A percentile compares a stretch with the other conserved stretches of the same genome.
Evolutionary conservation across 2,329 filamentous ascomycete genomes (phyloP).

Genomic region (Cercospora sp.): DNA sequence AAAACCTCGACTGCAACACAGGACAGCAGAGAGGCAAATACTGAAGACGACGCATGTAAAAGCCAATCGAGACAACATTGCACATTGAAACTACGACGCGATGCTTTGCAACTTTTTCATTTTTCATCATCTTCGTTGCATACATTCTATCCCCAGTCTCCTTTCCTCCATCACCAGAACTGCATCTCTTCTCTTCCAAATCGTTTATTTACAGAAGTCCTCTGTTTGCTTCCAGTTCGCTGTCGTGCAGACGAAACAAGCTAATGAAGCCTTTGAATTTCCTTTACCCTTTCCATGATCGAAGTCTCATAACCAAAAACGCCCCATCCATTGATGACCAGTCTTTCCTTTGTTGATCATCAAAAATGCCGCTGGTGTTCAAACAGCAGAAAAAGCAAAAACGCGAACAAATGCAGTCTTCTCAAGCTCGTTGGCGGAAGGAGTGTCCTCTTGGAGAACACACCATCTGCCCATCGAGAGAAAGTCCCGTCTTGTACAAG

Average conservation of each 20-base stretch:
- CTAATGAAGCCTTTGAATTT: too few species aligned
- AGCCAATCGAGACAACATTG: background rate
- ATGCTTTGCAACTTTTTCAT: background rate
- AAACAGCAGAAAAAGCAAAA: background rate
- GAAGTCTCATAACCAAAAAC: background rate
- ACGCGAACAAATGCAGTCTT: background rate
- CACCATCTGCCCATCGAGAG: background rate
- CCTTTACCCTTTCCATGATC: background rate
- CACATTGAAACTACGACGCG: background rate
- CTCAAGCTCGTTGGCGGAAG: background rate
- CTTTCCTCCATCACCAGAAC: background rate
- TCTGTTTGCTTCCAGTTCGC: background rate
- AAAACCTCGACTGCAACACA: too few species aligned
- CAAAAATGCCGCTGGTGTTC: background rate
- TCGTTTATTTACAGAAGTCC: background rate
- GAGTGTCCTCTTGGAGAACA: background rate
- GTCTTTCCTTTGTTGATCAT: background rate
- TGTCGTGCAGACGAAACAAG: background rate
- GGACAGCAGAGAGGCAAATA: background rate
- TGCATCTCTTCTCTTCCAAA: background rate
- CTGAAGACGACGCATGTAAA: background rate
- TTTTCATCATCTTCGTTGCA: background rate
- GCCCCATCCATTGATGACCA: background rate
- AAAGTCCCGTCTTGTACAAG: background rate
- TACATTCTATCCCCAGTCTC: background rate